Base-by-base conservation (phyloP, 306 rosid genomes). In the Ammopiptanthus mongolicus region DNA sequence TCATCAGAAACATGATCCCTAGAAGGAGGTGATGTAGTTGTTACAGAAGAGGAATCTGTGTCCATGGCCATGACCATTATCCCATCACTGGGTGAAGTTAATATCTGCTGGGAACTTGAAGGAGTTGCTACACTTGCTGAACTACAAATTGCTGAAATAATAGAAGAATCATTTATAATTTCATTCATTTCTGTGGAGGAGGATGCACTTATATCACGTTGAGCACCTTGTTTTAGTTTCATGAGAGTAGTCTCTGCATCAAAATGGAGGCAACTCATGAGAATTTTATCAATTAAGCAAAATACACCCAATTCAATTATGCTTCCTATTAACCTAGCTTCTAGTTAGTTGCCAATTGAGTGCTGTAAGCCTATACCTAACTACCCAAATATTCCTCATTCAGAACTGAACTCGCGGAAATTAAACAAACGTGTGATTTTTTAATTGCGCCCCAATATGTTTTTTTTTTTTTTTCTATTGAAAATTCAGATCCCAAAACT, bases 191-290 rank as follows among this genome's bases (percentile, higher is more conserved):
- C 76, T 34, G 33, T n/a, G 2, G 65, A 76, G 2, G 65, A 76
- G 50, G 60, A 65, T 28, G 82, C 65, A 60, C 69, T 76, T 21
- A 60, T 51, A 41, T 84, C 84, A 4, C 83, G 85, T 52, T 82
- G 83, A 1, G 97, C 91, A 66, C 98, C 99, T 10, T 80, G 76
- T 78, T 87, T 92, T 34, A 96, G 92, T 82, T 88, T 96, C 93
- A 89, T 75, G 1, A 92, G 90, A 7, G 99, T 96, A 41, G 91
- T 83, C 82, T 92, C 98, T 92, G 88, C 83, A 76, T 76, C 58
- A 65, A 79, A 82, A 50, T 9, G 15, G 15, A 61, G 55, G 5
- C 8, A 47, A 53, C 15, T 8, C 0, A 19, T 6, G 4, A 44
- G 47, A 57, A n/a, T 41, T 64, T 18, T 1, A 62, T 29, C 7